Conservation (phyloP, 2,329 filamentous ascomycete species). For the Claviceps sp. region DNA sequence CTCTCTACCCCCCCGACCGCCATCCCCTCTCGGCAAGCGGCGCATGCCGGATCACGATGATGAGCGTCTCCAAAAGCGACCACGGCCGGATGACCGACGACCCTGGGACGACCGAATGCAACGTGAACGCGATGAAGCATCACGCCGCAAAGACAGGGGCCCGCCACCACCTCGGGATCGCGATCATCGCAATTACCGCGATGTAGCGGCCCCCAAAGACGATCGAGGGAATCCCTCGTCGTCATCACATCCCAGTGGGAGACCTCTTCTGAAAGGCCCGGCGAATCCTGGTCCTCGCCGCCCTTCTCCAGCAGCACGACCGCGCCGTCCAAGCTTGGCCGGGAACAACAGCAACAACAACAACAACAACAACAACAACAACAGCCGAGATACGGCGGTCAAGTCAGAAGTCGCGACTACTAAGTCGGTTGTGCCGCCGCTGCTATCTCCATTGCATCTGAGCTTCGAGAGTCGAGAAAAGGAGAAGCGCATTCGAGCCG, state of each 20-base stretch:
- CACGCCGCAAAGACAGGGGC: conserved; percentile 17
- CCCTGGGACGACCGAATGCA: conserved; percentile 19
- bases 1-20: conserved; percentile 21
- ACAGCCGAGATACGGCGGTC: conserved; percentile 22
- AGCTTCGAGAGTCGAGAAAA: conserved; percentile 25
- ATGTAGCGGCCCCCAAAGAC: conserved; percentile 14
- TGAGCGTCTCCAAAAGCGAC: conserved; percentile 33
- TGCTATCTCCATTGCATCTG: conserved; percentile 39
- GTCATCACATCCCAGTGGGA: conserved; percentile 24
- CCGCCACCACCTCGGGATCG: conserved; percentile 1
- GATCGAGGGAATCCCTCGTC: conserved; percentile 11
- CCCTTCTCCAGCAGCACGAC: conserved; percentile 24
- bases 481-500: conserved; percentile 14
- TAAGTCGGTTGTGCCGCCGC: conserved; percentile 32
- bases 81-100: conserved; percentile 25
- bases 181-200: conserved; percentile 2
- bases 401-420: conserved; percentile 22
- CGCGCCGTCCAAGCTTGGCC: conserved; percentile 20
- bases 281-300: conserved; percentile 13
- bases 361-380: conserved; percentile 24
- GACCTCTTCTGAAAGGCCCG: conserved; percentile 18
- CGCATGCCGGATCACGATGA: conserved; percentile 31
- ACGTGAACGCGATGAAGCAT: conserved; percentile 19
- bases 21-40: conserved; percentile 34
- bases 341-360: conserved; percentile 23